Conservation (phyloP, 2,329 filamentous ascomycete species). For the Dothideomycetes sp. region DNA sequence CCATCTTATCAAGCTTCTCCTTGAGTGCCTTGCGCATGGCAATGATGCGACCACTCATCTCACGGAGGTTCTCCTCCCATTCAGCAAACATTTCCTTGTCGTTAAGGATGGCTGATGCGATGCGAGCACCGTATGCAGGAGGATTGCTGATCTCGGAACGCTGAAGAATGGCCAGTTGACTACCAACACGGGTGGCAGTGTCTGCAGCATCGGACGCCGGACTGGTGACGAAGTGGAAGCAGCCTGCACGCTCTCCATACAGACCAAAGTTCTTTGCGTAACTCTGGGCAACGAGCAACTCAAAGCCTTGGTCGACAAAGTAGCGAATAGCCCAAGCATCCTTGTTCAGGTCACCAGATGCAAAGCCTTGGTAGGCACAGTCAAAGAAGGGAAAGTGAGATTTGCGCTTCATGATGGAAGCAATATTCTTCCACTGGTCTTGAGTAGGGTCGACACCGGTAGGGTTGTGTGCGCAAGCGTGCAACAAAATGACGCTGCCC, state of each 20-base stretch:
- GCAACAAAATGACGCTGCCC: constrained; percentile 15
- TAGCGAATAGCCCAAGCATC: constrained; percentile 91
- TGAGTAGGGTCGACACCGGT: constrained; percentile 91
- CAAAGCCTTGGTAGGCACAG: constrained; percentile 95
- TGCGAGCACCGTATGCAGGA: constrained; percentile 84
- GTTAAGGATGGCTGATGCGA: constrained; percentile 77
- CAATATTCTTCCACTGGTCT: constrained; percentile 90
- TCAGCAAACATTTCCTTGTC: constrained; percentile 71
- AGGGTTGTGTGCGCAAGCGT: constrained; percentile 86
- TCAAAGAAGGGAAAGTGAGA: constrained; percentile 98
- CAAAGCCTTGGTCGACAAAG: constrained; percentile 88
- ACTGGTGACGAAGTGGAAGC: constrained; percentile 84
- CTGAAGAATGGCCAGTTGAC: constrained; percentile 87
- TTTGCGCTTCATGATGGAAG: constrained; percentile 63
- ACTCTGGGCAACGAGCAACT: constrained; percentile 44
- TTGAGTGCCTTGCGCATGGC: constrained; percentile 76
- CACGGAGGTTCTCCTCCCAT: constrained; percentile 85
- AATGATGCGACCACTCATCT: constrained; percentile 93
- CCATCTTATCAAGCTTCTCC: constrained; percentile 69
- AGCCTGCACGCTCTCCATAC: constrained; percentile 91
- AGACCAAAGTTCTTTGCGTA: constrained; percentile 60
- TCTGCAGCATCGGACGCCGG: constrained; percentile 58
- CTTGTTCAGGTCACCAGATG: constrained; percentile 73
- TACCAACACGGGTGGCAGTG: constrained; percentile 58
- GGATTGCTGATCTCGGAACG: constrained; percentile 97